These are phyloP conservation scores for Flaveria linearis DNA, from an alignment of 129 eudicot genomes.

Conservation along the genomic window DNA sequence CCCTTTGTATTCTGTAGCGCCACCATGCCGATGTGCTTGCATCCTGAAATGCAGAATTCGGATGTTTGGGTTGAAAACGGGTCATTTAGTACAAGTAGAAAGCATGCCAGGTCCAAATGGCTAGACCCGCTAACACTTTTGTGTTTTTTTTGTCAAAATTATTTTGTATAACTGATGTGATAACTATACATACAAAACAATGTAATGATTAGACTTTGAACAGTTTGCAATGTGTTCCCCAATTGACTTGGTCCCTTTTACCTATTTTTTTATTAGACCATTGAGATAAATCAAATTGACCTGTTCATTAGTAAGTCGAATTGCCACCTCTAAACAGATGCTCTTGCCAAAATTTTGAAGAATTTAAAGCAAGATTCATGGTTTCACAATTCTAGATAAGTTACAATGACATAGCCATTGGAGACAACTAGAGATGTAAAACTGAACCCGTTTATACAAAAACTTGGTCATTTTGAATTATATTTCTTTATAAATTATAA, in stretches of 20 bases:
- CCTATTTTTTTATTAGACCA: not conserved
- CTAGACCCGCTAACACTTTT: not conserved
- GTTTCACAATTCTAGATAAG: constrained; percentile 11
- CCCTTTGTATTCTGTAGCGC: constrained; percentile 49
- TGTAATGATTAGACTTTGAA: not conserved
- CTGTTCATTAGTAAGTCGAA: not conserved
- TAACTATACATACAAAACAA: not conserved
- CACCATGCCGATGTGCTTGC: constrained; percentile 69
- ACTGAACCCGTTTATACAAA: not conserved
- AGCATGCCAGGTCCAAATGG: not conserved
- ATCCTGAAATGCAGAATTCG: constrained; percentile 55
- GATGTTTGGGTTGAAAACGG: not conserved
- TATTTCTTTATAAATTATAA: not conserved
- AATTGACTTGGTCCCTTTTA: not conserved
- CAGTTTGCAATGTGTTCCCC: not conserved
- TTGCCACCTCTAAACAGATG: not conserved
- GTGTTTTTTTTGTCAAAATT: not conserved
- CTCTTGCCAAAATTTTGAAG: constrained; percentile 10
- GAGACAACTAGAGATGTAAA: not conserved
- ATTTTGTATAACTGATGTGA: not conserved
- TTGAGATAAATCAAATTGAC: not conserved
- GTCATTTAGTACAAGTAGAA: not conserved
- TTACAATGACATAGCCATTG: not conserved
- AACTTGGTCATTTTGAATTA: not conserved
- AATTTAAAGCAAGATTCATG: not conserved